phyloP scores from a whole-genome alignment of 768 basidiomycete genomes.

The Mycena kentingensis region DNA sequence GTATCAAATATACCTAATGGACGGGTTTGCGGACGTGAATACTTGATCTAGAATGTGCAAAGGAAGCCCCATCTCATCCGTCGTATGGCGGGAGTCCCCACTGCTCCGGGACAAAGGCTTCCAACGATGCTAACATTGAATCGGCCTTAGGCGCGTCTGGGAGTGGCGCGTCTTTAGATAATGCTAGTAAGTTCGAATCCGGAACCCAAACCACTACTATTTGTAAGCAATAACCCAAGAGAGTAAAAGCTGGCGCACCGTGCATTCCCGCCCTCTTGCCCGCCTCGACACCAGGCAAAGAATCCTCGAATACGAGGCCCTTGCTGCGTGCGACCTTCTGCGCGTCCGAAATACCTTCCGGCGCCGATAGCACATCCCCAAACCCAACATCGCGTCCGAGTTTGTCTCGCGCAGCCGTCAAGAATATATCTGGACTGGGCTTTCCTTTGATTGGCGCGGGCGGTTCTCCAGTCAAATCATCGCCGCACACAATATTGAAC shows the following conservation, averaged over 20 bases:
- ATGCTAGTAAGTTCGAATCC: slow-evolving; percentile 64
- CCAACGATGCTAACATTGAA: slow-evolving; percentile 59
- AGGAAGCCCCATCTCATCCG: too few species aligned
- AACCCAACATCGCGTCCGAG: slow-evolving; percentile 60
- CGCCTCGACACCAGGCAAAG: slow-evolving; percentile 73
- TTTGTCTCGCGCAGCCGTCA: slow-evolving; percentile 65
- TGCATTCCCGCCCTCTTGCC: slow-evolving; percentile 86
- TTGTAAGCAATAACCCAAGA: slow-evolving; percentile 7
- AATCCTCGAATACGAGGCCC: slow-evolving; percentile 85
- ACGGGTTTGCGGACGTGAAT: too few species aligned
- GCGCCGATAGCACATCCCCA: slow-evolving; percentile 32
- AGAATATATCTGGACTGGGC: slow-evolving; percentile 80
- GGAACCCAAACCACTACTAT: slow-evolving; percentile 81
- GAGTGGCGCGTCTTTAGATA: slow-evolving; percentile 45
- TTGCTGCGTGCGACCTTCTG: slow-evolving; percentile 52
- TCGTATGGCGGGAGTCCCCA: slow-evolving; percentile 42
- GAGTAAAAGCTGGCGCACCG: slow-evolving; percentile 46
- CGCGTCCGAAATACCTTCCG: slow-evolving; percentile 30
- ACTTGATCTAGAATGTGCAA: too few species aligned
- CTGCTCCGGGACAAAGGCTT: slow-evolving; percentile 75
- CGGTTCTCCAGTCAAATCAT: slow-evolving; percentile 57
- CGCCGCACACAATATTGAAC: slow-evolving; percentile 64
- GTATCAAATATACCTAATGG: too few species aligned
- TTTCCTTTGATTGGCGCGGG: slow-evolving; percentile 56
- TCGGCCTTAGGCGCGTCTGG: slow-evolving; percentile 33